phyloP scores from a whole-genome alignment of 805 yeast species.

The Metschnikowia noctiluminum region DNA sequence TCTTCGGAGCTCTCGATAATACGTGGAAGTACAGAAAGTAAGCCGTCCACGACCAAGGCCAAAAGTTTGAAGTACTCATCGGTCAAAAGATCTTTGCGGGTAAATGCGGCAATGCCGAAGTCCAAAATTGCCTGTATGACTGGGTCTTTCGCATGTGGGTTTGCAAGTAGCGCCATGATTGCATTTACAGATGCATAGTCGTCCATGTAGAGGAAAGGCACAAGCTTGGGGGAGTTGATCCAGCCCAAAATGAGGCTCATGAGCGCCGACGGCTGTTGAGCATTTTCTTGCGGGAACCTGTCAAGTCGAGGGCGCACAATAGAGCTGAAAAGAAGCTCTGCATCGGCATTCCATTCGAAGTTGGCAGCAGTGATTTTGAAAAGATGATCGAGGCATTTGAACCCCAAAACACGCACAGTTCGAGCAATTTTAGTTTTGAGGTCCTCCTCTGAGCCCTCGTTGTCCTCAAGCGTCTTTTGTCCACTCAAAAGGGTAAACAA shows the following conservation, averaged over 20 bases:
- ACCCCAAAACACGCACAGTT: slow-evolving; percentile 61
- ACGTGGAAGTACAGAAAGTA: slow-evolving; percentile 49
- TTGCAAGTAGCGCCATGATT: slow-evolving; percentile 51
- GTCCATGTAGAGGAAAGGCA: slow-evolving; percentile 53
- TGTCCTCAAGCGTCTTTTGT: slow-evolving; percentile 37
- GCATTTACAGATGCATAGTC: slow-evolving; percentile 53
- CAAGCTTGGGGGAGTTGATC: slow-evolving; percentile 40
- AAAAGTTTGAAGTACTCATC: slow-evolving; percentile 46
- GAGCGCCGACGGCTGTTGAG: slow-evolving; percentile 79
- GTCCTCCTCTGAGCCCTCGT: slow-evolving; percentile 9
- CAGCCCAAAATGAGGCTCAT: slow-evolving; percentile 63
- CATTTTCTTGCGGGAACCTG: slow-evolving; percentile 70
- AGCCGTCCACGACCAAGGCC: slow-evolving; percentile 56
- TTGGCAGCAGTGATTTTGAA: slow-evolving; percentile 50
- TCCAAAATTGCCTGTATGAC: slow-evolving; percentile 57
- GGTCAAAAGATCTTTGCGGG: slow-evolving; percentile 33
- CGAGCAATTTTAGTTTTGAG: slow-evolving; percentile 46
- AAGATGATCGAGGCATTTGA: slow-evolving; percentile 58
- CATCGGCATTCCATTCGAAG: slow-evolving; percentile 52
- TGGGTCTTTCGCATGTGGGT: slow-evolving; percentile 59
- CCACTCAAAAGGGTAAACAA: slow-evolving; percentile 53
- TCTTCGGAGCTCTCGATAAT: slow-evolving; percentile 41
- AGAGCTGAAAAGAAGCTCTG: slow-evolving; percentile 46
- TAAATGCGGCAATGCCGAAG: slow-evolving; percentile 48
- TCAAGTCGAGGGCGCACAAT: slow-evolving; percentile 64